These are phyloP conservation scores for Trypanosoma boissoni DNA, from an alignment of 208 protist genomes.

Conservation along the genomic window DNA sequence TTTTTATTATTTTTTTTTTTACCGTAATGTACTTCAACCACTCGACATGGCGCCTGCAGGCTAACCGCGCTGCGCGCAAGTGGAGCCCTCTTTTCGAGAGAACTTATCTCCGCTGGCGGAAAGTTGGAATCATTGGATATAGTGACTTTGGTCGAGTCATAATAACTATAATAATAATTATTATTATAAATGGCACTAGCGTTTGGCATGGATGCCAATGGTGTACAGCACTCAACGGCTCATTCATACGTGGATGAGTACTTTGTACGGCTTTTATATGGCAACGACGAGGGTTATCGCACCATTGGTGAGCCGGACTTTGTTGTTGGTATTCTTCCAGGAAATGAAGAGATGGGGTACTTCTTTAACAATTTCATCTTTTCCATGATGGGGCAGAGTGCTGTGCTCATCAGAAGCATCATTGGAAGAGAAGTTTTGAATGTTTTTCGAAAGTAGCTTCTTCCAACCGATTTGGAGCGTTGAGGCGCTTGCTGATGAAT, in stretches of 20 bases:
- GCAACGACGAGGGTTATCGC: slow-evolving; percentile 42
- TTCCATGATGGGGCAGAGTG: slow-evolving; percentile 70
- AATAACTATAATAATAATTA: too few relatives aligned
- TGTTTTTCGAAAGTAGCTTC: slow-evolving; percentile 79
- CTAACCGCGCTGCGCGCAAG: slow-evolving; percentile 46
- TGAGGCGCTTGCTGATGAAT: slow-evolving; percentile 66
- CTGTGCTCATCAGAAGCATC: slow-evolving; percentile 75
- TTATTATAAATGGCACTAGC: slow-evolving; percentile 29
- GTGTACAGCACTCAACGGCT: slow-evolving; percentile 46
- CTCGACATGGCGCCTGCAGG: slow-evolving; percentile 54
- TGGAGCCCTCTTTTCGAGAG: slow-evolving; percentile 83
- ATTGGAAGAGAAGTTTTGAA: slow-evolving; percentile 78
- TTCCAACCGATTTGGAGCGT: slow-evolving; percentile 52
- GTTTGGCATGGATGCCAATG: slow-evolving; percentile 77
- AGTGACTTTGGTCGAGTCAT: slow-evolving; percentile 71
- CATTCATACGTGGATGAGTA: slow-evolving; percentile 36
- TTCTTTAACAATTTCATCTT: slow-evolving; percentile 83
- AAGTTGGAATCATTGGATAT: slow-evolving; percentile 79
- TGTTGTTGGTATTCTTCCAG: slow-evolving; percentile 80
- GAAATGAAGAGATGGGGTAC: slow-evolving; percentile 50
- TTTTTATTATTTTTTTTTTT: slow-evolving; percentile 63
- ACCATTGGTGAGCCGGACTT: slow-evolving; percentile 76
- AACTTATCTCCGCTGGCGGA: slow-evolving; percentile 49
- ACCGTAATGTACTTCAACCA: slow-evolving; percentile 88
- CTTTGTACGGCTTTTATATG: slow-evolving; percentile 47